Evolutionary conservation across 1,284 basidiomycete genomes (phyloP).

Genomic region (Boletus mariae): DNA sequence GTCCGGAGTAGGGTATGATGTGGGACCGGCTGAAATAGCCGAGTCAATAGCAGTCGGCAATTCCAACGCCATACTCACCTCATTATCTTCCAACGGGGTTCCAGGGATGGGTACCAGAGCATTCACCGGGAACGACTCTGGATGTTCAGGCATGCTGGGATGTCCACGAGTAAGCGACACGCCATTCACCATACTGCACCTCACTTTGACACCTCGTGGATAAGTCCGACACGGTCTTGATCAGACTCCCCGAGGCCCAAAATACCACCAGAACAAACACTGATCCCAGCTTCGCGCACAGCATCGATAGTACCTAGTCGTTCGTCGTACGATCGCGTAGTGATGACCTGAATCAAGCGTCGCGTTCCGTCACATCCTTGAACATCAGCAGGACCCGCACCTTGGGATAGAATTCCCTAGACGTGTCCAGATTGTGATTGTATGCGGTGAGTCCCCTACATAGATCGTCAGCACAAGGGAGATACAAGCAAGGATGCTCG

Average conservation of each 20-base stretch:
- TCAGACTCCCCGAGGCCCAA: slow-evolving; percentile 92
- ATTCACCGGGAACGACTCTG: slow-evolving; percentile 98
- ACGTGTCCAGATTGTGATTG: slow-evolving; percentile 99
- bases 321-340: slow-evolving; percentile 93
- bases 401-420: slow-evolving; percentile 93
- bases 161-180: slow-evolving; percentile 7
- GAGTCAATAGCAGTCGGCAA: slow-evolving; percentile 8
- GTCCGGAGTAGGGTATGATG: slow-evolving; percentile 89
- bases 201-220: slow-evolving; percentile 90
- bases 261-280: slow-evolving; percentile 96
- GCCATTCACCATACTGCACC: slow-evolving; percentile 18
- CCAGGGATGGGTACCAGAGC: slow-evolving; percentile 82
- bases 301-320: slow-evolving; percentile 85
- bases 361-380: slow-evolving; percentile 3
- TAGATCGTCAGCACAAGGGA: slow-evolving; percentile 3
- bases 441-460: slow-evolving; percentile 89
- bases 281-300: slow-evolving; percentile 93
- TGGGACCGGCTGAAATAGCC: slow-evolving; percentile 57
- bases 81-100: slow-evolving; percentile 69
- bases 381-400: slow-evolving; percentile 36
- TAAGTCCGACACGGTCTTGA: slow-evolving; percentile 88
- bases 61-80: slow-evolving; percentile 40
- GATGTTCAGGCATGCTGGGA: slow-evolving; percentile 85
- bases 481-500: slow-evolving; percentile 4
- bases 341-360: slow-evolving; percentile 71